Base-by-base conservation (phyloP, 768 basidiomycete genomes). In the Lactarius sanguifluus region DNA sequence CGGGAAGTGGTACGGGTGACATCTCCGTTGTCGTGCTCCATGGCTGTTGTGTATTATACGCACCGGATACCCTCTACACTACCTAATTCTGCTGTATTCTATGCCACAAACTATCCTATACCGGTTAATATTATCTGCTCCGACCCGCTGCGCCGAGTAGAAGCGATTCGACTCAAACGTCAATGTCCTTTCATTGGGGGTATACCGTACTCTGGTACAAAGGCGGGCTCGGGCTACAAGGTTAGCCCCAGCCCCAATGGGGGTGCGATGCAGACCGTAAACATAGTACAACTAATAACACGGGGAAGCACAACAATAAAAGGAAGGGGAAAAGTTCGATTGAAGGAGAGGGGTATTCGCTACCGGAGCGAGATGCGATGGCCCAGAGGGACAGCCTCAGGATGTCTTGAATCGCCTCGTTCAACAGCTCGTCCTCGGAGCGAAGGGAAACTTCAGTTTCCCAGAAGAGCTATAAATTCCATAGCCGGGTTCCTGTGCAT, bases 1-100 rank as follows among this genome's bases (percentile, higher is more conserved):
- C 10, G 81, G 82, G 57, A 86, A 89, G 74, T 92, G 89, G 91
- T 89, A 90, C 70, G 89, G 90, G 59, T 91, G 69, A 74, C 36
- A 7, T 25, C 34, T 34, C 20, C 8, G 13, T 30, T 23, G 28
- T 23, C 5, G 28, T 28, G 28, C 18, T 25, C 13, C 50, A 52
- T 52, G 50, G 5, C 13, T 25, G 25, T 50, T 47, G 32, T 41
- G 32, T 23, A n/a, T 28, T 34, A 43, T 40, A 61, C 28, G 58
- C 25, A 65, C 43, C 43, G 15, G 43, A 66, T 66, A 45, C 67
- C 47, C 28, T 18, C 56, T 36, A 57, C 56, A n/a, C 30, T 36
- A 34, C 34, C 30, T 57, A 57, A 30, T 36, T 23, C 23, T 65
- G 59, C 36, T 38, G 30, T 54, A 52, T 34, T 36, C 32, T 64